Evolutionary conservation across 1,139 yeast species (phyloP).

Genomic region (Geotrichum carabidarum): DNA sequence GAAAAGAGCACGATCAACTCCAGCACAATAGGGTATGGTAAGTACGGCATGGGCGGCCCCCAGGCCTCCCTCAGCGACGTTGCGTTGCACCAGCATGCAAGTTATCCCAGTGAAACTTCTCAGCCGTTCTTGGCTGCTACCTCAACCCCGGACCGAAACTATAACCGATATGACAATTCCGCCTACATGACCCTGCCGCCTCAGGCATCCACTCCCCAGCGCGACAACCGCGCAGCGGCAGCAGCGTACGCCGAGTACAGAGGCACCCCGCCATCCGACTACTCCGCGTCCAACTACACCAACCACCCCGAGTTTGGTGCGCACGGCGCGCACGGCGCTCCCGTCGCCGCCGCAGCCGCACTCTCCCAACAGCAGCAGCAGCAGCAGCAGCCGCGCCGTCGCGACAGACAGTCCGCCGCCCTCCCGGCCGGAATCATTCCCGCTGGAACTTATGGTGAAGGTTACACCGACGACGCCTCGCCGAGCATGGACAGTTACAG

Average conservation of each 20-base stretch:
- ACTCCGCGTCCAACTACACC: neutral
- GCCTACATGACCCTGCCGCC: neutral
- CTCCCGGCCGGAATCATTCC: conserved; percentile 5
- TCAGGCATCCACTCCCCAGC: neutral
- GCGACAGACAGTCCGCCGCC: neutral
- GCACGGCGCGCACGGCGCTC: neutral
- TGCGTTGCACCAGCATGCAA: neutral
- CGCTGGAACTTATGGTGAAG: conserved; percentile 15
- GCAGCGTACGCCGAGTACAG: neutral
- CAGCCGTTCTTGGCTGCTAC: neutral
- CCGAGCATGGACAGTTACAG: neutral
- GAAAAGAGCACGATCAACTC: neutral
- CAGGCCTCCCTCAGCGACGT: too few relatives aligned
- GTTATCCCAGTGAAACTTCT: neutral
- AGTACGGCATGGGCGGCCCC: too few relatives aligned
- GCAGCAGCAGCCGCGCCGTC: conserved; percentile 3
- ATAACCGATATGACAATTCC: neutral
- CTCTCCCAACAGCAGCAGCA: neutral
- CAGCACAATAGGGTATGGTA: too few relatives aligned
- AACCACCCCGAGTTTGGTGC: conserved; percentile 10
- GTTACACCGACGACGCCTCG: neutral
- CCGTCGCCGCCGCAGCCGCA: neutral
- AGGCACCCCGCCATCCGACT: neutral
- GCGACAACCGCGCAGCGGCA: neutral
- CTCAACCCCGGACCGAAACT: neutral